Evolutionary conservation across 192 early-diverging fungal species (phyloP), one percentile per base, ranked within the genome.

Genomic region (Coemansia asiatica): DNA sequence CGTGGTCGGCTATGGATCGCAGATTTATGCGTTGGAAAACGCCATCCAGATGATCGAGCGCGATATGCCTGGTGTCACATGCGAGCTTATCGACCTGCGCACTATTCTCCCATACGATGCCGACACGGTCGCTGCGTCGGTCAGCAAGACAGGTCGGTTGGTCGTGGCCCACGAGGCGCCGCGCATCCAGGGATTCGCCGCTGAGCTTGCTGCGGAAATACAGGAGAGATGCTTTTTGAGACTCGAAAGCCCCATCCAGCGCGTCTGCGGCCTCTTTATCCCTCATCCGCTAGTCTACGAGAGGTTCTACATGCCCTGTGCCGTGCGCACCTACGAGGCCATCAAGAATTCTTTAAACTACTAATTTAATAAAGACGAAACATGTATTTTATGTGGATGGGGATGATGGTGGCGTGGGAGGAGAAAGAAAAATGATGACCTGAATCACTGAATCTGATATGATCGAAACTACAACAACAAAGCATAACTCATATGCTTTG

Each of bases 111-210:
- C 96, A 6, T 95, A 92, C 87, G 96, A 98, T 74, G 84, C 87
- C 19, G 95, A 96, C 35, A 94, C 94, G 1, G 86, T 98, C 4
- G 89, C 78, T 22, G 86, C 91, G 73, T 95, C 93, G 36, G 96
- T 98, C 2, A 91, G 89, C 76, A 95, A 91, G 77, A 98, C 96
- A 6, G 96, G 96, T 15, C 86, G 96, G 4, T 75, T 97, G 8
- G 82, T 98, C 31, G 87, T 98, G 70, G 86, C 94, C 2, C 96
- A 98, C 63, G 96, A 98, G 78, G 96, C 96, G 2, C 94, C 95
- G 21, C 82, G 87, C 48, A 95, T 92, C 0, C 85, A 85, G 40
- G 96, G 96, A 13, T 94, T 98, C 72, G 95, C 88, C 4, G 92
- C 90, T 1, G 96, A 98, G 76, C 88, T 98, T 67, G 89, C 93